Evolutionary conservation across 768 basidiomycete genomes (phyloP).

Genomic region (Daedaleopsis sinensis): DNA sequence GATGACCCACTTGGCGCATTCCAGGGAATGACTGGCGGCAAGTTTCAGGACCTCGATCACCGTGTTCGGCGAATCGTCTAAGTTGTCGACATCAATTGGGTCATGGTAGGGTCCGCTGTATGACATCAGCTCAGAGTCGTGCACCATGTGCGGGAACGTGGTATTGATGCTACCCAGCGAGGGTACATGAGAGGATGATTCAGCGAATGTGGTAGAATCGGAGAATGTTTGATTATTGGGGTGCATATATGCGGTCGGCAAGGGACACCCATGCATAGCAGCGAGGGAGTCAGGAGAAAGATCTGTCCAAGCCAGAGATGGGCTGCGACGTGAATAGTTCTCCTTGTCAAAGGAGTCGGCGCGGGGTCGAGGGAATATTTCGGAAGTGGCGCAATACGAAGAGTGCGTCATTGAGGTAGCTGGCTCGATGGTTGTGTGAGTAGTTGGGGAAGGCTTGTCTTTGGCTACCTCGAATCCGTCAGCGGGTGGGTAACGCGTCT

Average conservation of each 20-base stretch:
- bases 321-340: not conserved
- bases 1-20: conserved; percentile 58
- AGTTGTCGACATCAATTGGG: conserved; percentile 21
- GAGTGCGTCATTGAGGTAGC: not conserved
- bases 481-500: too few species aligned
- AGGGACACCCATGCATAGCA: not conserved
- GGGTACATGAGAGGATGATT: not conserved
- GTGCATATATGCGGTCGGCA: not conserved
- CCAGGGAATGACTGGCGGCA: conserved; percentile 37
- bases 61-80: conserved; percentile 32
- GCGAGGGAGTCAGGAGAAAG: not conserved
- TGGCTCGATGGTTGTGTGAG: not conserved
- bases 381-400: not conserved
- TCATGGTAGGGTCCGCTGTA: not conserved
- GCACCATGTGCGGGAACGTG: not conserved
- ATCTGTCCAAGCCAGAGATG: not conserved
- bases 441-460: not conserved
- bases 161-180: not conserved
- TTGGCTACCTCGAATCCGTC: not conserved
- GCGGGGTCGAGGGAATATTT: not conserved
- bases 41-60: conserved; percentile 50
- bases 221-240: not conserved
- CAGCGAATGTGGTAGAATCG: not conserved
- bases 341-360: not conserved
- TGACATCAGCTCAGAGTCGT: too few species aligned